These are phyloP conservation scores for Hansenula lynferdii DNA, from an alignment of 1,139 yeast species.

Conservation along the genomic window DNA sequence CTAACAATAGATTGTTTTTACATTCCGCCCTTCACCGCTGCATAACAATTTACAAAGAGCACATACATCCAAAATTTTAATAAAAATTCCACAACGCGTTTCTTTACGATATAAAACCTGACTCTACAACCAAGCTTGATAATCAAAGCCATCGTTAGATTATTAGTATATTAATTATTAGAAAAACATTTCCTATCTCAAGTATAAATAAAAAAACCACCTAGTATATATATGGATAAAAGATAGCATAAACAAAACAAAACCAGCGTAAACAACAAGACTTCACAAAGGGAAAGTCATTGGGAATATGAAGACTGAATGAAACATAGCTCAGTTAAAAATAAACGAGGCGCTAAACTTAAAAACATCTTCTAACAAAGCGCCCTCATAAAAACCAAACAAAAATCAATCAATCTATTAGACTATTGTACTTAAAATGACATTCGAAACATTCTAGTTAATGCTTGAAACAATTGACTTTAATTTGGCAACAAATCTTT, in stretches of 20 bases:
- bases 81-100: no score
- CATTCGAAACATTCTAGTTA: constrained; percentile 6
- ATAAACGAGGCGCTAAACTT: no score
- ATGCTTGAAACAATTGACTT: constrained; percentile 29
- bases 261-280: constrained; percentile 2
- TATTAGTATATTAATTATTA: constrained; percentile 7
- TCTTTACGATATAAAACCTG: no score
- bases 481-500: constrained; percentile 43
- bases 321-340: no score
- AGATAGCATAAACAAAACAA: constrained; percentile 7
- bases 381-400: background rate
- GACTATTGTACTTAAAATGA: background rate
- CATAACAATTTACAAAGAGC: no score
- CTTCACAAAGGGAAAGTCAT: no score
- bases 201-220: constrained; percentile 11
- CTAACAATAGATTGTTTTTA: no score
- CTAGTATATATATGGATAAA: constrained; percentile 7
- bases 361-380: no score
- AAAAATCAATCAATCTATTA: constrained; percentile 10
- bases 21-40: no score
- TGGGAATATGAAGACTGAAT: no score
- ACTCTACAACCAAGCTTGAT: background rate
- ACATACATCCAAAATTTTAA: no score
- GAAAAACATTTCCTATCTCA: constrained; percentile 7
- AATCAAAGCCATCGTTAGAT: background rate